Conservation (phyloP, 441 rosid genomes). For the Erysimum pusillum region DNA sequence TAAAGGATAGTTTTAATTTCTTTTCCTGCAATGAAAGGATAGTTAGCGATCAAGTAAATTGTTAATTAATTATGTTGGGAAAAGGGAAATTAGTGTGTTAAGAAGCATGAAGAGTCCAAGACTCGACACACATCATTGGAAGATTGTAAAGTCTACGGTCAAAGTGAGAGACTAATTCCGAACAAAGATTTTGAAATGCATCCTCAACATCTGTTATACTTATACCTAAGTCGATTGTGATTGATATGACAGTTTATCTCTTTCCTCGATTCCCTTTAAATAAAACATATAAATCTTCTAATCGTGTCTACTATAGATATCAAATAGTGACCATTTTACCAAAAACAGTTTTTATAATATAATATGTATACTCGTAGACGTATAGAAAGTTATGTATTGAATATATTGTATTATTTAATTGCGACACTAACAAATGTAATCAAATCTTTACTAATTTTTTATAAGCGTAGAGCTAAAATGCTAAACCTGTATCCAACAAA, state of each 20-base stretch:
- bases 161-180: slow-evolving; percentile 35
- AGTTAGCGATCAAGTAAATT: slow-evolving; percentile 7
- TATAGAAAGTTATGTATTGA: no score
- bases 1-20: slow-evolving; percentile 6
- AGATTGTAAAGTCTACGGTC: slow-evolving; percentile 22
- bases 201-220: slow-evolving; percentile 24
- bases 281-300: neutral
- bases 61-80: slow-evolving; percentile 25
- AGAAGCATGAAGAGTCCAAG: slow-evolving; percentile 35
- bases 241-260: slow-evolving; percentile 32
- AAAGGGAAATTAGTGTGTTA: slow-evolving; percentile 3
- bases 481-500: neutral
- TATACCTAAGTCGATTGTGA: slow-evolving; percentile 40
- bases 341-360: no score
- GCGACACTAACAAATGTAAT: neutral
- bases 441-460: neutral
- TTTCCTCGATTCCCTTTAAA: slow-evolving; percentile 14
- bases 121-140: slow-evolving; percentile 38
- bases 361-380: no score
- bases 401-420: no score
- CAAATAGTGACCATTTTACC: slow-evolving; percentile 4
- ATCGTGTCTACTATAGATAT: slow-evolving; percentile 2
- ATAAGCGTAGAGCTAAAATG: neutral
- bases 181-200: slow-evolving; percentile 23
- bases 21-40: slow-evolving; percentile 19